Evolutionary conservation across 148 eudicot species (phyloP), one percentile per base, ranked within the genome.

Genomic region (Rhododendron kiyosumense): DNA sequence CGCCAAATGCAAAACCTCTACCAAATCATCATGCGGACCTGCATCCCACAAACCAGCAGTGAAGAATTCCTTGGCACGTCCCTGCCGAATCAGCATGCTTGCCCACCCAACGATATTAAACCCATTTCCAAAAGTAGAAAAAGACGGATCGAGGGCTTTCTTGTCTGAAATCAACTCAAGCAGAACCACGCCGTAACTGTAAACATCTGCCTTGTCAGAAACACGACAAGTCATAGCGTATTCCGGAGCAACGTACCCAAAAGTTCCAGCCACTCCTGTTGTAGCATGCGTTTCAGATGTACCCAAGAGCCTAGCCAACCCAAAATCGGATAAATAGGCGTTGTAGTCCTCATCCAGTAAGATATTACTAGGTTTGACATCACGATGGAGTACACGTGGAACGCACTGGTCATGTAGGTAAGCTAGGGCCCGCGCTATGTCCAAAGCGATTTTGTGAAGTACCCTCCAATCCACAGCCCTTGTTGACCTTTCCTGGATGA

Each of bases 211-310:
- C 85, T 92, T 92, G 81, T 92, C 93, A 1, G 92, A 92, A 36
- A 92, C 92, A 17, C 93, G 93, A 78, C 93, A 92, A 2, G 93
- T 92, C 93, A 92, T 92, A 24, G 93, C 93, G 15, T 92, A 92
- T 57, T 92, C 93, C 1, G 93, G 93, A 26, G 93, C 93, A 14
- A 92, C 93, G 18, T 92, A 92, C 30, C 93, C 93, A 78, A 92
- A 92, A 45, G 93, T 92, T 43, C 93, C 93, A 2, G 93, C 93
- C 11, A 92, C 93, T 71, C 93, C 93, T 3, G 93, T 92, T 8
- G 93, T 92, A 20, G 93, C 93, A 71, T 92, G 93, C 11, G 93
- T 92, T 71, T 92, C 92, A 3, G 93, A 92, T 7, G 93, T 90
- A 79, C 93, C 93, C 34, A 92, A 52, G 6, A 92, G 92, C 78